Base-by-base conservation (phyloP, 768 basidiomycete genomes). In the Gloeophyllum trabeum region DNA sequence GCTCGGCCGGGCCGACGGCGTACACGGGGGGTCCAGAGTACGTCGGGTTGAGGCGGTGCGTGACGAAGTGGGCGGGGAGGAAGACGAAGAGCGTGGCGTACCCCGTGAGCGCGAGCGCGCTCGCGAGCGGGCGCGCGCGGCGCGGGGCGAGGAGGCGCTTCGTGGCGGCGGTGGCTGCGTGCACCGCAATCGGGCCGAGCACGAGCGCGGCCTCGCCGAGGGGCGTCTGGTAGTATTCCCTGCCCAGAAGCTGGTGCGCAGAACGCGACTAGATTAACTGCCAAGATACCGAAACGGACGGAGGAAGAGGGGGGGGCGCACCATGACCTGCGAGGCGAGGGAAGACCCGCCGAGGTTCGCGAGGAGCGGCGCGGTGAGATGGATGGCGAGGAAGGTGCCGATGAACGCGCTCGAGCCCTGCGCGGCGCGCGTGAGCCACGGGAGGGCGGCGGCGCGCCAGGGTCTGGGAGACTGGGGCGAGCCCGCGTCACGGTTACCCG, bases 181-280 rank as follows among this genome's bases (percentile, higher is more conserved):
- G 89, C 6, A 79, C 52, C 23, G 62, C 61, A n/a, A 93, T 59
- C 0, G 89, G 88, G 1, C 63, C 61, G 24, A 84, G 63, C 6
- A 91, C 64, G 10, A 90, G 73, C 34, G 75, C 73, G 30, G 67
- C 73, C 58, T 92, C 87, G 18, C 74, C 73, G 40, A 79, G 68
- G 0, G 61, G 43, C 0, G 81, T 83, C 54, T 91, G 86, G 57
- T 93, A 92, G 60, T 88, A 89, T 60, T 89, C 88, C 41, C 88
- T 64, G 6, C 87, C 85, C 10, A 93, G 65, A 35, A 92, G 64
- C 86, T 91, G 50, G 6, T n/a, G n/a, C n/a, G n/a, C n/a, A n/a
- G n/a, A n/a, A 34, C 14, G 25, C 22, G 10, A 10, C 14, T 3
- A 24, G 37, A 36, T 40, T 20, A n/a, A 7, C 13, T 24, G 5